Base-by-base conservation (phyloP, 768 basidiomycete genomes). In the Naganishia onofrii region DNA sequence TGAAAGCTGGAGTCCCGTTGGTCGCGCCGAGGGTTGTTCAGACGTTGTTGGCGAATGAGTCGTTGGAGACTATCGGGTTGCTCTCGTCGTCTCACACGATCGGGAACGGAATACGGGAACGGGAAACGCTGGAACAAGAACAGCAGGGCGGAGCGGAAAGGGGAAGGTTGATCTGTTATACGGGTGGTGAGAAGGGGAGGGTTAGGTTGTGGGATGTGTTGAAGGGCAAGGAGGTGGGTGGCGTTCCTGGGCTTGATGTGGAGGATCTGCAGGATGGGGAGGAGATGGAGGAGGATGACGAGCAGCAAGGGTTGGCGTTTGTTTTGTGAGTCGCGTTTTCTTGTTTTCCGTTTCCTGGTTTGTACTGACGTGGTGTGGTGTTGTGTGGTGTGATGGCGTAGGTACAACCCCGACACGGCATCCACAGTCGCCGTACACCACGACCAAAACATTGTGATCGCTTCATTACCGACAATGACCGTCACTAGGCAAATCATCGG, bases 371-470 rank as follows among this genome's bases (percentile, higher is more conserved):
- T n/a, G n/a, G n/a, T n/a, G n/a, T n/a, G n/a, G n/a, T n/a, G n/a
- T n/a, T n/a, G n/a, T n/a, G n/a, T n/a, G n/a, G n/a, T n/a, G n/a
- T n/a, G n/a, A n/a, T n/a, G n/a, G n/a, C n/a, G 4, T 67, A 95
- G 93, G 55, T 91, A 92, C 80, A 81, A 90, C 56, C 86, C 88
- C 0, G 80, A 85, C 1, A 84, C 82, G 10, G 87, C 88, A 10
- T 85, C 86, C 0, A 80, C 98, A 17, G 84, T 93, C 26, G 91
- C 93, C 19, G 83, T 93, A 19, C 94, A 95, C 78, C 93, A 91
- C 28, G 95, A 99, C 80, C 96, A 98, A 82, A 99, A 98, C 74
- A 94, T 99, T 74, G 85, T 93, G 56, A 92, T 92, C 82, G 29
- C 56, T 21, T 93, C 91, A 1, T 83, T 95, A 9, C 79, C 84